Percentiles rank a stretch among this genome's conserved stretches.
Conservation (phyloP, 352 stramenopile species). For the Saprolegnia diclina region DNA sequence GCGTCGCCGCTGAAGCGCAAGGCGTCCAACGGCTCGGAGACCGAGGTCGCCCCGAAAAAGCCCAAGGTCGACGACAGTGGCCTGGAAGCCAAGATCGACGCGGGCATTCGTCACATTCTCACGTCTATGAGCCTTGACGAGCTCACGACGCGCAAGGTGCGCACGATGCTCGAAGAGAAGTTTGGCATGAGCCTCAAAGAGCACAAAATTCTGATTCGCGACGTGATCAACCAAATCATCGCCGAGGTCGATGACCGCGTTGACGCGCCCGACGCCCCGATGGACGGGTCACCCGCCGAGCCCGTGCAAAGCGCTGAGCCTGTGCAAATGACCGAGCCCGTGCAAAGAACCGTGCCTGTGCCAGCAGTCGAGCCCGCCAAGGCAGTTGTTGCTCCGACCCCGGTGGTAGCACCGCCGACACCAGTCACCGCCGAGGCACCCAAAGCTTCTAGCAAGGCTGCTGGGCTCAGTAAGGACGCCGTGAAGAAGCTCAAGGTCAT, state of each 20-base stretch:
- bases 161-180: slow-evolving; percentile 64
- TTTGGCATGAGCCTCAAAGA: slow-evolving; percentile 64
- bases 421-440: no score
- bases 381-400: slow-evolving; percentile 36
- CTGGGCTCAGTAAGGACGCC: slow-evolving; percentile 48
- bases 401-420: slow-evolving; percentile 39
- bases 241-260: slow-evolving; percentile 60
- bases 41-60: slow-evolving; percentile 8
- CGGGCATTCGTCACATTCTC: slow-evolving; percentile 75
- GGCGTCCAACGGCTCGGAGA: neutral
- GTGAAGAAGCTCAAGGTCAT: slow-evolving; percentile 57
- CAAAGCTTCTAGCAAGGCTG: slow-evolving; percentile 11
- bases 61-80: slow-evolving; percentile 30
- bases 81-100: slow-evolving; percentile 55
- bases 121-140: slow-evolving; percentile 72
- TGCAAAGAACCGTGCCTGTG: neutral
- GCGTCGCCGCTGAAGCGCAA: slow-evolving; percentile 7
- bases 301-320: neutral
- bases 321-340: neutral
- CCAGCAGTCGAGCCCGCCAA: slow-evolving; percentile 28
- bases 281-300: neutral
- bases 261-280: slow-evolving; percentile 21
- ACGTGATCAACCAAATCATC: slow-evolving; percentile 69
- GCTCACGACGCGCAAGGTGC: slow-evolving; percentile 77
- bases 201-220: slow-evolving; percentile 71